Evolutionary conservation across 2,329 filamentous ascomycete species (phyloP).

Genomic region (Cordyceps militaris): DNA sequence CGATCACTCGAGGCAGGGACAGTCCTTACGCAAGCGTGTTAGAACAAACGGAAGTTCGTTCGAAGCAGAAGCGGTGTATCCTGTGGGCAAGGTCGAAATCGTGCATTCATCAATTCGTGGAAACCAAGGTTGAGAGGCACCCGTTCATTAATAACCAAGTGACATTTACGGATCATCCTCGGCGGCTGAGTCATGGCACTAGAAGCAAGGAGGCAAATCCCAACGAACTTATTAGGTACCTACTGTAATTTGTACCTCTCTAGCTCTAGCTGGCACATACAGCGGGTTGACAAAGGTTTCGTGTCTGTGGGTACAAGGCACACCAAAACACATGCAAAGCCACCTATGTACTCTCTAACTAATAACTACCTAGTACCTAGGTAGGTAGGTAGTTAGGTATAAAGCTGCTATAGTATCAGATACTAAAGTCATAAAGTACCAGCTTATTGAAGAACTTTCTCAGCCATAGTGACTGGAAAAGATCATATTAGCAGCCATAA

Average conservation of each 20-base stretch:
- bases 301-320: no score
- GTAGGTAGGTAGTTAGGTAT: no score
- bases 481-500: neutral
- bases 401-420: neutral
- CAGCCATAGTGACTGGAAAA: conserved; percentile 41
- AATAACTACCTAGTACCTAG: neutral
- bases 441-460: conserved; percentile 38
- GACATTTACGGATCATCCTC: conserved; percentile 12
- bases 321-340: neutral
- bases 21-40: neutral
- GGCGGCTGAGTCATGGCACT: conserved; percentile 12
- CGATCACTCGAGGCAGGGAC: neutral
- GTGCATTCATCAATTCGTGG: neutral
- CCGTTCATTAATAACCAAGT: conserved; percentile 4
- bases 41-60: no score
- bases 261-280: neutral
- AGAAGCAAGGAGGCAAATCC: neutral
- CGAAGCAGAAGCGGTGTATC: neutral
- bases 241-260: neutral
- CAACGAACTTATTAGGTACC: no score
- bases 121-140: neutral
- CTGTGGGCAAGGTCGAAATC: neutral
- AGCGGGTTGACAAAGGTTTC: no score
- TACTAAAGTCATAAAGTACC: neutral
- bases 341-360: neutral